Base-by-base conservation (phyloP, 306 rosid species). In the Begonia masoniana region DNA sequence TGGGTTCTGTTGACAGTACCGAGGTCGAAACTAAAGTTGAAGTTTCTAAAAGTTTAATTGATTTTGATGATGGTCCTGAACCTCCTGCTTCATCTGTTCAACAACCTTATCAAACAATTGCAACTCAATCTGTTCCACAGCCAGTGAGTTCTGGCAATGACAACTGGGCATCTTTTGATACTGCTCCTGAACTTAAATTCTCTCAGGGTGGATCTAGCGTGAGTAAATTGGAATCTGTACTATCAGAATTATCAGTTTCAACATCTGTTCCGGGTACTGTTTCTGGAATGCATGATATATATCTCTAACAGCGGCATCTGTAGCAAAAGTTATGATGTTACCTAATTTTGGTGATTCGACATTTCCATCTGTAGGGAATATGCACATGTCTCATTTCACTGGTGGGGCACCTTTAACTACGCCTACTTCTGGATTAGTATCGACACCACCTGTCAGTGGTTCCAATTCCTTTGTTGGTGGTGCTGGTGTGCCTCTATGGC, bases 121-220 rank as follows among this genome's bases (percentile, higher is more conserved):
- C 69, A 59, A 58, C 76, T 49, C 93, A 81, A 58, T 46, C 88
- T 55, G 61, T 58, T 63, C 58, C 76, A 61, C 78, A 78, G 56
- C 68, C 79, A 51, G 71, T 50, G 59, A 69, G 39, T 31, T 31
- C 88, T 49, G 54, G 60, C 43, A 71, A 41, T 71, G 76, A 78
- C 62, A 85, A 91, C 64, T 92, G 99, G 99, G 96, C 96, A 50
- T 86, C 96, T 50, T 92, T 92, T 73, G 99, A 86, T 81, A 74
- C 59, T 70, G 66, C 76, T 45, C 70, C 91, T 4, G 78, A 31
- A 57, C 68, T 70, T 31, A 72, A 74, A 66, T 62, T 62, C 57
- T 49, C 82, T 60, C 86, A 75, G 57, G 70, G 68, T 65, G 68
- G 84, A 41, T 64, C 73, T 55, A 86, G 62, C 72, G 67, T 51